Percentiles rank a stretch among this genome's conserved stretches.
Conservation (phyloP, 176 grass and related monocot genomes). For the Paspalum notatum region DNA sequence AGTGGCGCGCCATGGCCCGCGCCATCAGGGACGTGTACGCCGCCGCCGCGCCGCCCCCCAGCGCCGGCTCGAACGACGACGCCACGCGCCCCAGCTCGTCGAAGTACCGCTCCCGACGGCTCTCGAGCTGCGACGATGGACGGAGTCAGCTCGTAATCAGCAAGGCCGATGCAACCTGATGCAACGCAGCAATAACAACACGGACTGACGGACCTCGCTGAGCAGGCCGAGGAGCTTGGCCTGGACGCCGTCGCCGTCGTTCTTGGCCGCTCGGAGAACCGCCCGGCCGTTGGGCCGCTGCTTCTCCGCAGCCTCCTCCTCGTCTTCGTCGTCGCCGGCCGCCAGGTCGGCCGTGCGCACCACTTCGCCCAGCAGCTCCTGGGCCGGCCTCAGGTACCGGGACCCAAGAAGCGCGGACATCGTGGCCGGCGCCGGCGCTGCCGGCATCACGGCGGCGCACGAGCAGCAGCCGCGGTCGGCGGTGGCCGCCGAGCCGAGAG, state of each 20-base stretch:
- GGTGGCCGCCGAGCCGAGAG: constrained; percentile 13
- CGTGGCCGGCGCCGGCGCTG: constrained; percentile 22
- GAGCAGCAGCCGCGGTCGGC: constrained; percentile 22
- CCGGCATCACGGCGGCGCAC: background rate
- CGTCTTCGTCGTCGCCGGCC: constrained; percentile 26
- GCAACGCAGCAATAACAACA: background rate
- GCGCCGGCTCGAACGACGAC: constrained; percentile 69
- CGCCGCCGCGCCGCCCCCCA: constrained; percentile 59
- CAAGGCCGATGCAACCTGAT: no score
- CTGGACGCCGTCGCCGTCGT: constrained; percentile 43
- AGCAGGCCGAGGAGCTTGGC: constrained; percentile 78
- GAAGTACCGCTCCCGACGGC: constrained; percentile 75
- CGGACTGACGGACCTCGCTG: constrained; percentile 60
- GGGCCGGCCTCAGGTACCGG: constrained; percentile 67
- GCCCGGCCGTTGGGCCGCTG: constrained; percentile 25
- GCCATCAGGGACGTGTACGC: constrained; percentile 81
- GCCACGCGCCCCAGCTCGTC: constrained; percentile 65
- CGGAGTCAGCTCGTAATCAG: background rate
- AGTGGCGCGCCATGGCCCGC: constrained; percentile 90
- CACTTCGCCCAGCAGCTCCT: constrained; percentile 76
- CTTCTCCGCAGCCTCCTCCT: constrained; percentile 22
- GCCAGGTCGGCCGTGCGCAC: constrained; percentile 53
- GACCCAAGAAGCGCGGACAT: constrained; percentile 52
- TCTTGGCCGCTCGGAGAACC: background rate
- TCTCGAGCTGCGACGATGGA: constrained; percentile 65